A percentile compares a stretch with the other conserved stretches of the same genome.
phyloP scores from a whole-genome alignment of 2,329 filamentous ascomycete species.

The Zymoseptoria pseudotritici region DNA sequence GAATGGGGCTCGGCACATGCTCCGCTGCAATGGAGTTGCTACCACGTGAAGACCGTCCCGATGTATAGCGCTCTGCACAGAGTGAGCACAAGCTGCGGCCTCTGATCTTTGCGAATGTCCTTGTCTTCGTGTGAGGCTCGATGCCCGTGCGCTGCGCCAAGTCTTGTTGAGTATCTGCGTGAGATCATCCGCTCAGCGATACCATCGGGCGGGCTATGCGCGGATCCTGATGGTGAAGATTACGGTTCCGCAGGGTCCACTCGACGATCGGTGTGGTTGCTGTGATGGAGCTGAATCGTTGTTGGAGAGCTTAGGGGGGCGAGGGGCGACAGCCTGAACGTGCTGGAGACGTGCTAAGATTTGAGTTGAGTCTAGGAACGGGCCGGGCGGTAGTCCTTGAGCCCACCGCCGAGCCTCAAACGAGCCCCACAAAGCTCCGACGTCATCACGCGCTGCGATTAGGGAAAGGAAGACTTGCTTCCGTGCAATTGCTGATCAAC shows the following conservation, averaged over 20 bases:
- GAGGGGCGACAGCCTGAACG: neutral
- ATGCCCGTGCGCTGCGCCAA: no score
- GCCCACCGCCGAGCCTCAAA: neutral
- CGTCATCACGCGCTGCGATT: neutral
- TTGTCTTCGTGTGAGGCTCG: no score
- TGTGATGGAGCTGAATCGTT: neutral
- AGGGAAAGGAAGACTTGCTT: neutral
- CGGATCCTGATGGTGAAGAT: no score
- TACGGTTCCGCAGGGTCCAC: no score
- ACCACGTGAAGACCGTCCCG: no score
- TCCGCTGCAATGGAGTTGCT: no score
- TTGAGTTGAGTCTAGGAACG: neutral
- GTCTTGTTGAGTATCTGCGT: no score
- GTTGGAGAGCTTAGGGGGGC: neutral
- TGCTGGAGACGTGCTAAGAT: neutral
- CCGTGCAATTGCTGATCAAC: neutral
- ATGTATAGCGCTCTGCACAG: no score
- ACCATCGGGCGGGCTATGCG: no score
- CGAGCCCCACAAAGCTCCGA: neutral
- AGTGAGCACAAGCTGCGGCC: no score
- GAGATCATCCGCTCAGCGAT: neutral
- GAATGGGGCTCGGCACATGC: no score
- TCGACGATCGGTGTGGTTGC: neutral
- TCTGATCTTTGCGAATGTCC: no score
- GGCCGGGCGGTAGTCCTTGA: neutral